Evolutionary conservation across 768 basidiomycete genomes (phyloP), one percentile per base, ranked within the genome.

Genomic region (Auricularia auricula-judae): DNA sequence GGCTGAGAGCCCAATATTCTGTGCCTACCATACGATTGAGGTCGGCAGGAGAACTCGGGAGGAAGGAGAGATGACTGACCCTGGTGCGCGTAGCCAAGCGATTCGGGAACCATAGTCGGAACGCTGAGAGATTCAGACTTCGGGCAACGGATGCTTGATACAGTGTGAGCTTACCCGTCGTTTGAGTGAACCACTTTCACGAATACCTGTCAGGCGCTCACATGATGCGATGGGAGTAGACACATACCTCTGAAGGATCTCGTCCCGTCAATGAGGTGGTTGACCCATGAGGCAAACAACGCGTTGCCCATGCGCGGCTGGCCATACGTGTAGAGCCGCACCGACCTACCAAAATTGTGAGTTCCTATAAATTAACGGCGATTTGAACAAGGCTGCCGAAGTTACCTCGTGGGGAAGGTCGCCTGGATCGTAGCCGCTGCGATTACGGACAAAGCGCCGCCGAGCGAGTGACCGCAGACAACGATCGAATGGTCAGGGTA

Each of bases 401-500:
- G 0, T 14, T 10, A 59, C 56, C 29, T 59, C 23, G 23, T 29
- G 11, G 71, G 70, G 16, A 70, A 51, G 43, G 71, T 67, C 36
- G 61, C 59, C 56, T 65, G 67, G 39, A 72, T 10, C 0, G 71
- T 65, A 16, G 72, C 21, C 4, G 67, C 65, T 16, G 70, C 71
- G 7, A 72, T 56, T 3, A 71, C 66, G 14, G 70, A 67, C 2
- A 72, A 56, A 3, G 71, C 60, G 10, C 68, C 71, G 1, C 71
- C 71, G 54, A 72, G 29, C 4, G 71, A 72, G 47, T 72, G 71
- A 67, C 71, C 71, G 4, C 68, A 63, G 33, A 44, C 39, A 3
- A 66, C 62, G 54, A 72, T 64, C 0, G 23, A 11, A 56, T 72
- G 71, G 47, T 59, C 44, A 10, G 70, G 66, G 39, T 66, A 65